Evolutionary conservation across 768 basidiomycete species (phyloP).

Genomic region (Kwoniella botswanensis): DNA sequence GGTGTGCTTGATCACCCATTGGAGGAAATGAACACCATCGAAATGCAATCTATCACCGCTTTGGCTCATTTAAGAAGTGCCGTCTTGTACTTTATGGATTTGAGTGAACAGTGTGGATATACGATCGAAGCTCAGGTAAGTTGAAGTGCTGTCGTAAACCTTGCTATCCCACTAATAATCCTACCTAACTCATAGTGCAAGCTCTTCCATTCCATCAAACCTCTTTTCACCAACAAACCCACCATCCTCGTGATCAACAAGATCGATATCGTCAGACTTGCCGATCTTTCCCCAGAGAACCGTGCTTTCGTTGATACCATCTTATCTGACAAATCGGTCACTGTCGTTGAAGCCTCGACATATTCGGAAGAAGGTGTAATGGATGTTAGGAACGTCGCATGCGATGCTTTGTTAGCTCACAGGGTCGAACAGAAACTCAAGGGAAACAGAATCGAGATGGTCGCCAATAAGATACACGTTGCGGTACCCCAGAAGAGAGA

Average conservation of each 20-base stretch:
- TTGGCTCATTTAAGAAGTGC: slow-evolving; percentile 93
- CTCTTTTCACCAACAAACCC: slow-evolving; percentile 91
- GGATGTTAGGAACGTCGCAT: slow-evolving; percentile 92
- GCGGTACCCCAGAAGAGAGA: slow-evolving; percentile 88
- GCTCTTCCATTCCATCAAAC: slow-evolving; percentile 99
- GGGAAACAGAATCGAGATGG: slow-evolving; percentile 86
- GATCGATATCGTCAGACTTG: slow-evolving; percentile 87
- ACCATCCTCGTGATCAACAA: slow-evolving; percentile 96
- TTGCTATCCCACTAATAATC: too few species aligned
- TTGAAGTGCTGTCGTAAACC: neutral
- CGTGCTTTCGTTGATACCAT: slow-evolving; percentile 86
- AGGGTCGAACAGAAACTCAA: slow-evolving; percentile 93
- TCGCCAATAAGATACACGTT: slow-evolving; percentile 95
- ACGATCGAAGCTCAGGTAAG: slow-evolving; percentile 91
- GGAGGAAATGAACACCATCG: slow-evolving; percentile 99
- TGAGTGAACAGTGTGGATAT: slow-evolving; percentile 98
- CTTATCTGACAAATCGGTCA: slow-evolving; percentile 67
- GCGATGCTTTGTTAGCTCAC: slow-evolving; percentile 91
- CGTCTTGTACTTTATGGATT: slow-evolving; percentile 97
- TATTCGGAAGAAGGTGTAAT: slow-evolving; percentile 97
- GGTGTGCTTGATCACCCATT: slow-evolving; percentile 97
- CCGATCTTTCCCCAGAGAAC: slow-evolving; percentile 77
- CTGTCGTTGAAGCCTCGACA: slow-evolving; percentile 86
- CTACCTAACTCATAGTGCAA: slow-evolving; percentile 70
- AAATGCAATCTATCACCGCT: slow-evolving; percentile 98